Percentiles rank a stretch among this genome's conserved stretches.
Conservation (phyloP, 345 rosid species). For the Rhodamnia argentea region DNA sequence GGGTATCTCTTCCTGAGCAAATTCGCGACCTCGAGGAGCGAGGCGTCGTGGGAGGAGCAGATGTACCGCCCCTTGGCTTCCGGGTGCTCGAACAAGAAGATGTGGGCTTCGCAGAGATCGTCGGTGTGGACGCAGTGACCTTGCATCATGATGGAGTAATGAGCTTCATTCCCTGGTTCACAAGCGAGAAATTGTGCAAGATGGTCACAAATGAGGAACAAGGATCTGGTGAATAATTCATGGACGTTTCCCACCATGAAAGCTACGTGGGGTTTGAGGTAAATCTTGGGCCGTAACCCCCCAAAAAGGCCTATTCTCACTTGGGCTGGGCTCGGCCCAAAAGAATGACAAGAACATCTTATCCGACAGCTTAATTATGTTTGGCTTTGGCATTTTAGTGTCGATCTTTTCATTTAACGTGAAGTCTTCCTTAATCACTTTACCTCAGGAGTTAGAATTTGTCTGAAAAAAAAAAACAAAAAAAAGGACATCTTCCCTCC, state of each 20-base stretch:
- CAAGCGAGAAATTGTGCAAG: not conserved
- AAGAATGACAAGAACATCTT: not conserved
- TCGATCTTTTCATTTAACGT: too few relatives aligned
- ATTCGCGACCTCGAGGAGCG: conserved; percentile 42
- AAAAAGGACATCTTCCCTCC: too few relatives aligned
- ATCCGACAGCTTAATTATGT: too few relatives aligned
- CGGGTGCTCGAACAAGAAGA: conserved; percentile 58
- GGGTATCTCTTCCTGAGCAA: conserved; percentile 53
- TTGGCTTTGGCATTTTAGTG: too few relatives aligned
- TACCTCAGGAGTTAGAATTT: too few relatives aligned
- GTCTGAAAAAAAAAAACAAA: too few relatives aligned
- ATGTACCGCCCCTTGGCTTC: conserved; percentile 74
- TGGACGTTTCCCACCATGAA: not conserved
- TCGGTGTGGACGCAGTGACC: conserved; percentile 85
- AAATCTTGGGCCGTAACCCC: not conserved
- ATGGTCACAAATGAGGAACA: not conserved
- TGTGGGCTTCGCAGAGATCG: conserved; percentile 78
- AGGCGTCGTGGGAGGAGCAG: conserved; percentile 57
- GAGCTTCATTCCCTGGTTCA: conserved; percentile 60
- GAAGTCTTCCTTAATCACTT: too few relatives aligned
- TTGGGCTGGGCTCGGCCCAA: not conserved
- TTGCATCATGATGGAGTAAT: conserved; percentile 67
- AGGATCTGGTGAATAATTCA: not conserved
- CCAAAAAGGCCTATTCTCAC: not conserved
- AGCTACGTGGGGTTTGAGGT: not conserved